Evolutionary conservation across 306 rosid species (phyloP).

Genomic region (Styphnolobium japonicum): DNA sequence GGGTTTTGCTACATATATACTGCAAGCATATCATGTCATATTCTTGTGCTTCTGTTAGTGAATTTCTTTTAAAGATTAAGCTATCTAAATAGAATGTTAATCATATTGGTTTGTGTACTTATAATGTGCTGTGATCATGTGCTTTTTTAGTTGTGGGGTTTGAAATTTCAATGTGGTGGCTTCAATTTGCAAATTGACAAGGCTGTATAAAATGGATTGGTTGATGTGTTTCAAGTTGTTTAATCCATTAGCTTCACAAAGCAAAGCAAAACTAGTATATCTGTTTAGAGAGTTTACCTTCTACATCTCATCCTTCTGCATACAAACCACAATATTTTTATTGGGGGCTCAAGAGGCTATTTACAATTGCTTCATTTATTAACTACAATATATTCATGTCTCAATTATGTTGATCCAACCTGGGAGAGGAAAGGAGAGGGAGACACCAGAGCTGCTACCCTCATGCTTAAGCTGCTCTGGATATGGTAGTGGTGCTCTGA

Average conservation of each 20-base stretch:
- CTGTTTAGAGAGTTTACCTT: background rate
- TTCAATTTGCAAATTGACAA: background rate
- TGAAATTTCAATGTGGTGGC: background rate
- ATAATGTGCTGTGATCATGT: too few relatives aligned
- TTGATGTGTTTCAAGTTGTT: background rate
- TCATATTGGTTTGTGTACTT: background rate
- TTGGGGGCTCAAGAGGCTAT: background rate
- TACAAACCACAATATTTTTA: background rate
- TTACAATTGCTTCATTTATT: background rate
- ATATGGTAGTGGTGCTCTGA: background rate
- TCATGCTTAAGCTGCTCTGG: background rate
- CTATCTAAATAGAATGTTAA: background rate
- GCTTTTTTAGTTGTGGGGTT: too few relatives aligned
- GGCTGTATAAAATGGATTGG: background rate
- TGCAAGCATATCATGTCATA: background rate
- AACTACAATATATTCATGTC: background rate
- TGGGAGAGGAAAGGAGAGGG: background rate
- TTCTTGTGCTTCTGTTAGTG: background rate
- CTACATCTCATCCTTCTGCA: background rate
- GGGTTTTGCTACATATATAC: background rate
- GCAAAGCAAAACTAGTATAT: background rate
- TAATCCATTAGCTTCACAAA: background rate
- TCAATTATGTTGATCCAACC: background rate
- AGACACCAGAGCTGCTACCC: background rate
- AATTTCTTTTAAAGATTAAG: background rate